phyloP scores from a whole-genome alignment of 306 rosid species.

The Vigna reflexopilosa region DNA sequence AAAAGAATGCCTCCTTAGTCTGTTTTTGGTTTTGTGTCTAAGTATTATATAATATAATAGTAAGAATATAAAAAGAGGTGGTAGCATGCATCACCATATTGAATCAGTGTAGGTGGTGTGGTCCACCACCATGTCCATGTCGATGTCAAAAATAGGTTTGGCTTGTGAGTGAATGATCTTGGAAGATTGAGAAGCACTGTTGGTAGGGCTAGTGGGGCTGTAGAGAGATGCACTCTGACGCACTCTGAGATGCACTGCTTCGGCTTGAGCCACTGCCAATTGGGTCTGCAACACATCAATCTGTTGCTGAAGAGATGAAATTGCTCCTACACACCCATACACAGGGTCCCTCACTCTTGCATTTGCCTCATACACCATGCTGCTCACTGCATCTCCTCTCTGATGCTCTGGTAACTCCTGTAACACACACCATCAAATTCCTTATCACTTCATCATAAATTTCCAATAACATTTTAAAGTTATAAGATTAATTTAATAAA shows the following conservation, averaged over 20 bases:
- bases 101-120: conserved; percentile 63
- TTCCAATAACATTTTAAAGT: too few relatives aligned
- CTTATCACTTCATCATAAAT: too few relatives aligned
- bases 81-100: conserved; percentile 63
- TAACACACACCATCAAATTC: too few relatives aligned
- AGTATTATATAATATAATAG: background rate
- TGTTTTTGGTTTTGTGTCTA: background rate
- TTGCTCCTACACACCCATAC: conserved; percentile 88
- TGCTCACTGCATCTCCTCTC: conserved; percentile 86
- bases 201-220: conserved; percentile 63
- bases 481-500: too few relatives aligned
- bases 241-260: conserved; percentile 81
- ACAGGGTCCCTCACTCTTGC: conserved; percentile 93
- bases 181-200: conserved; percentile 65
- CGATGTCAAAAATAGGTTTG: conserved; percentile 44
- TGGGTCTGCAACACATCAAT: conserved; percentile 73
- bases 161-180: conserved; percentile 60
- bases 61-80: background rate
- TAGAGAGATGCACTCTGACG: conserved; percentile 59
- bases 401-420: conserved; percentile 76
- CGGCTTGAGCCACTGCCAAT: conserved; percentile 84
- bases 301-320: conserved; percentile 80
- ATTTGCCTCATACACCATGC: conserved; percentile 92
- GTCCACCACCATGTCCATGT: conserved; percentile 56
- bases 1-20: too few relatives aligned